These are phyloP conservation scores for Camellia oleifera DNA, from an alignment of 179 eudicot genomes.

Conservation along the genomic window DNA sequence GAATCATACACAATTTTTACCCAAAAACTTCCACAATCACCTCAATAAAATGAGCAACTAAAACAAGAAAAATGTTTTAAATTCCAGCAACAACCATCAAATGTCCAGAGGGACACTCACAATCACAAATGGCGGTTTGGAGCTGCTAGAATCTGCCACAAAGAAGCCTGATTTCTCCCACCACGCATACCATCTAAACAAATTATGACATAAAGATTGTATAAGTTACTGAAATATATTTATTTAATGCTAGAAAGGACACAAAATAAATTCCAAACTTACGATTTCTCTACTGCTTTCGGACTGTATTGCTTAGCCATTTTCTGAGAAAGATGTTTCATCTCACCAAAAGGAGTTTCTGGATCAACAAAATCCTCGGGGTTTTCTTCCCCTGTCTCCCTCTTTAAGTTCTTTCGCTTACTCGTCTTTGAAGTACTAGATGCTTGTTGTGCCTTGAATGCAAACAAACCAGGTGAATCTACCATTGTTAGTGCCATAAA, in stretches of 20 bases:
- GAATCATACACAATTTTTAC: background rate
- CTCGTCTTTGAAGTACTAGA: slow-evolving; percentile 43
- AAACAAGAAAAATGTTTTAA: background rate
- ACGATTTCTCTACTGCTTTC: slow-evolving; percentile 81
- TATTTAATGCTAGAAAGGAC: slow-evolving; percentile 5
- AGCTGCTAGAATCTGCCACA: slow-evolving; percentile 74
- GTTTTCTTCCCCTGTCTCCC: slow-evolving; percentile 64
- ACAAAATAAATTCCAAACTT: slow-evolving; percentile 27
- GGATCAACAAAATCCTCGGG: slow-evolving; percentile 74
- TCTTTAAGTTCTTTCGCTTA: slow-evolving; percentile 55
- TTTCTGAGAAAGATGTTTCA: slow-evolving; percentile 61
- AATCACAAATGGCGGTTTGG: slow-evolving; percentile 73
- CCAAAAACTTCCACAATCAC: background rate
- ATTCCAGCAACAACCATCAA: background rate
- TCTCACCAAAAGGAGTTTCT: slow-evolving; percentile 66
- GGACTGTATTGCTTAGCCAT: slow-evolving; percentile 93
- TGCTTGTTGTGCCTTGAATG: slow-evolving; percentile 57
- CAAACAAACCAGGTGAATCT: background rate
- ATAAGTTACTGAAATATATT: background rate
- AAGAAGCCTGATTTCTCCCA: slow-evolving; percentile 85
- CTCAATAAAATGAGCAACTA: background rate
- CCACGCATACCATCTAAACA: slow-evolving; percentile 31
- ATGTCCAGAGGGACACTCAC: slow-evolving; percentile 26
- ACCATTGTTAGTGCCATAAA: background rate
- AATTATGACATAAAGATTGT: slow-evolving; percentile 34